Percentiles rank a stretch among this genome's conserved stretches.
phyloP scores from a whole-genome alignment of 1,284 basidiomycete species.

The Trametes versicolor region DNA sequence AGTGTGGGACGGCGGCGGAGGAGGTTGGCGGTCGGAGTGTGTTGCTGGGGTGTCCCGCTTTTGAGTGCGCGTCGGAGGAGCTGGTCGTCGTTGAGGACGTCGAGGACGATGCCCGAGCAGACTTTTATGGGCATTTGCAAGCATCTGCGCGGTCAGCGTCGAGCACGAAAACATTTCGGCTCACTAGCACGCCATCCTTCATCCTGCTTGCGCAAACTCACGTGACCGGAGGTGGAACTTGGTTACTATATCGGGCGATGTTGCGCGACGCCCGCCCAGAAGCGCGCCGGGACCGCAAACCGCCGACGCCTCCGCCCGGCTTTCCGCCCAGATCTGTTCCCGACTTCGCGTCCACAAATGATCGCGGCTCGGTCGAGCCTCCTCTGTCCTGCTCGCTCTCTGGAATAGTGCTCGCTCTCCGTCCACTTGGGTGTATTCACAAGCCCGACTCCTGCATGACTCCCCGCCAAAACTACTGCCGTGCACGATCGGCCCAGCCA shows the following conservation, averaged over 20 bases:
- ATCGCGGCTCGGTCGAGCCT: not conserved
- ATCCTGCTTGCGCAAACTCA: conserved; percentile 32
- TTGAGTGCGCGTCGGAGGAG: not conserved
- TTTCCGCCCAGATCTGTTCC: not conserved
- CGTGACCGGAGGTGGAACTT: conserved; percentile 26
- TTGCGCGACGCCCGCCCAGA: not conserved
- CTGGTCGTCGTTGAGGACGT: not conserved
- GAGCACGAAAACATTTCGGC: conserved; percentile 24
- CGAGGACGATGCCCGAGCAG: not conserved
- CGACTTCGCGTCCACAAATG: not conserved
- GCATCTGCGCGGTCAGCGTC: conserved; percentile 23
- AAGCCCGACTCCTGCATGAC: not conserved
- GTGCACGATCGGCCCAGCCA: conserved; percentile 7
- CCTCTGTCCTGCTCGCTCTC: not conserved
- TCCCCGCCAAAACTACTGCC: conserved; percentile 4
- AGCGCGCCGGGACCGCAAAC: not conserved
- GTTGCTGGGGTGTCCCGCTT: not conserved
- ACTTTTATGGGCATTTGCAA: conserved; percentile 15
- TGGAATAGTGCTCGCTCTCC: too few relatives aligned
- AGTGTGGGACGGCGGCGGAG: conserved; percentile 19
- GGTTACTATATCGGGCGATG: conserved; percentile 13
- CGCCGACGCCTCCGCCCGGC: not conserved
- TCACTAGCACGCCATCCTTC: conserved; percentile 34
- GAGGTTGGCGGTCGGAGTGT: conserved; percentile 7
- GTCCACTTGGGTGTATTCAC: not conserved